Evolutionary conservation across 306 rosid species (phyloP).

Genomic region (Gastrolobium villosum): DNA sequence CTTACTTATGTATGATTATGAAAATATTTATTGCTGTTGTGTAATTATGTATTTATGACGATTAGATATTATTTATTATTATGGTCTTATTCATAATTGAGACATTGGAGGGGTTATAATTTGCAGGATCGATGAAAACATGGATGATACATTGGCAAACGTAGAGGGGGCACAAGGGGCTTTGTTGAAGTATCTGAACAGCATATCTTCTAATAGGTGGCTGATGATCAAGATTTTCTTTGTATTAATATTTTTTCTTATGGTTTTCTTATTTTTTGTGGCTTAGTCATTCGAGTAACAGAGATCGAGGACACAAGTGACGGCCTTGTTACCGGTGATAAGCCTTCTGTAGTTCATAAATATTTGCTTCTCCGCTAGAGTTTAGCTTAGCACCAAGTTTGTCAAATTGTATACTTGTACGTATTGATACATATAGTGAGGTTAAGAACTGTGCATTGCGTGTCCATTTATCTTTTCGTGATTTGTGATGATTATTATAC

Average conservation of each 20-base stretch:
- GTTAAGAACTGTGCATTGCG: conserved; percentile 46
- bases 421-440: conserved; percentile 45
- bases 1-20: conserved; percentile 13
- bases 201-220: conserved; percentile 99
- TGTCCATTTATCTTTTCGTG: neutral
- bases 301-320: conserved; percentile 15
- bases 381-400: conserved; percentile 38
- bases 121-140: conserved; percentile 95
- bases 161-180: conserved; percentile 99
- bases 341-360: conserved; percentile 47
- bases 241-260: conserved; percentile 92
- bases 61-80: neutral
- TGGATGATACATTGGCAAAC: conserved; percentile 90
- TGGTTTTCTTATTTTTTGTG: conserved; percentile 98
- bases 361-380: conserved; percentile 37
- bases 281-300: conserved; percentile 65
- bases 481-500: conserved; percentile 2
- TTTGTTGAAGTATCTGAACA: conserved; percentile 90
- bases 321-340: conserved; percentile 48
- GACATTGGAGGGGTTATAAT: conserved; percentile 11
- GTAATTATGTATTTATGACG: neutral
- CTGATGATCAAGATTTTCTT: conserved; percentile 99
- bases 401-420: conserved; percentile 46
- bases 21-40: conserved; percentile 1
- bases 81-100: neutral